Evolutionary conservation across 331 rosid species (phyloP), one percentile per base, ranked within the genome.

Genomic region (Malus hybrid): DNA sequence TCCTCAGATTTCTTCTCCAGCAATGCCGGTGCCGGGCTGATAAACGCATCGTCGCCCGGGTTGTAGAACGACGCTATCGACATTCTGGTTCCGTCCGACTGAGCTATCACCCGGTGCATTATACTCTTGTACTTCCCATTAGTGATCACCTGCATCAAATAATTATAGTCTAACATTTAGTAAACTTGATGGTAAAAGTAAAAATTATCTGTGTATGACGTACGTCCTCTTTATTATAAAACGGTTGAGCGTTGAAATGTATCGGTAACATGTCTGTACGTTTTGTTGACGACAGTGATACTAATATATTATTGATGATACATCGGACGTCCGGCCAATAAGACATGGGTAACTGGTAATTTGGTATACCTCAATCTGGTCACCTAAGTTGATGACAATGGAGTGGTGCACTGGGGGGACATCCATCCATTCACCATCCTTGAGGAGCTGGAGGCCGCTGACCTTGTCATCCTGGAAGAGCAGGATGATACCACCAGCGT

Each of bases 371-470:
- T 95, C 99, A 39, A 95, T 96, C 84, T 95, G 99, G 74, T 95
- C 99, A n/a, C 97, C 99, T 8, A 92, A 84, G 86, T 94, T 94
- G 92, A 92, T 72, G 71, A 94, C 99, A 70, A 94, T 90, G 82
- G 99, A 92, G 88, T 95, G 97, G 76, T 84, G 97, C 93, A 90
- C 77, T 9, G 97, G 99, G 0, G 99, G 99, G 72, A 95, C 99
- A 79, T 90, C 96, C 34, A 90, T 65, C 99, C 99, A 95, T 15
- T 90, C 73, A 15, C 76, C 96, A 62, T 88, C 97, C 79, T 95
- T 95, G 74, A 95, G 97, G 5, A 95, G 97, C 87, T 95, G 99
- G 28, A 95, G 85, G 11, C 99, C 99, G 71, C 97, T 89, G 84
- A 95, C 97, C 82, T 92, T 90, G 84, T 90, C 93, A 75, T 95